These are phyloP conservation scores for Ambrosia hybrid DNA, from an alignment of 140 eudicot genomes.

Conservation along the genomic window DNA sequence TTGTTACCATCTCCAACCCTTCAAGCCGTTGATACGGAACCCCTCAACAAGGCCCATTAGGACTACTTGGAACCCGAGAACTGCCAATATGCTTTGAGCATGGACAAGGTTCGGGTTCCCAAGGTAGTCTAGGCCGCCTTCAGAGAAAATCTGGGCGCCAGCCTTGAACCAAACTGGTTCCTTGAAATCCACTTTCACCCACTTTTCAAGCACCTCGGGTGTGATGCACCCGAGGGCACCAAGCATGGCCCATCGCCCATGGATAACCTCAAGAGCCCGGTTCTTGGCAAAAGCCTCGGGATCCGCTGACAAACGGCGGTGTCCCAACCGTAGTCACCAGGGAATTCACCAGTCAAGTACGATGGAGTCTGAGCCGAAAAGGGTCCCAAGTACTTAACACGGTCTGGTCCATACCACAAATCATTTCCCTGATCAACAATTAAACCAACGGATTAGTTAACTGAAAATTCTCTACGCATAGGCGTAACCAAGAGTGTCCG, in stretches of 20 bases:
- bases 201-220: constrained; percentile 49
- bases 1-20: constrained; percentile 24
- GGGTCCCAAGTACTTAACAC: constrained; percentile 58
- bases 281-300: constrained; percentile 94
- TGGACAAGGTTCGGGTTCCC: constrained; percentile 66
- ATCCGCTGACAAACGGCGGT: constrained; percentile 38
- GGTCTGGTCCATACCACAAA: constrained; percentile 32
- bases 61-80: constrained; percentile 59
- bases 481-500: no score
- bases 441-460: no score
- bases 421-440: no score
- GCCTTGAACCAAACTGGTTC: constrained; percentile 70
- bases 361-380: constrained; percentile 50
- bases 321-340: no score
- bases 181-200: constrained; percentile 50
- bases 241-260: constrained; percentile 59
- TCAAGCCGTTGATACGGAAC: constrained; percentile 54
- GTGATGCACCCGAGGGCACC: constrained; percentile 66
- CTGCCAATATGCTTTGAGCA: constrained; percentile 66
- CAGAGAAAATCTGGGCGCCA: constrained; percentile 54
- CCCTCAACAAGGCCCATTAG: constrained; percentile 68
- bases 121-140: constrained; percentile 59
- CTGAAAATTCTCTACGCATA: no score
- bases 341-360: constrained; percentile 54
- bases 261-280: constrained; percentile 86